Percentiles rank a stretch among this genome's conserved stretches.
These are phyloP conservation scores for Sphagnum contortum DNA, from an alignment of 225 moss, liverwort and hornwort species.

Conservation along the genomic window DNA sequence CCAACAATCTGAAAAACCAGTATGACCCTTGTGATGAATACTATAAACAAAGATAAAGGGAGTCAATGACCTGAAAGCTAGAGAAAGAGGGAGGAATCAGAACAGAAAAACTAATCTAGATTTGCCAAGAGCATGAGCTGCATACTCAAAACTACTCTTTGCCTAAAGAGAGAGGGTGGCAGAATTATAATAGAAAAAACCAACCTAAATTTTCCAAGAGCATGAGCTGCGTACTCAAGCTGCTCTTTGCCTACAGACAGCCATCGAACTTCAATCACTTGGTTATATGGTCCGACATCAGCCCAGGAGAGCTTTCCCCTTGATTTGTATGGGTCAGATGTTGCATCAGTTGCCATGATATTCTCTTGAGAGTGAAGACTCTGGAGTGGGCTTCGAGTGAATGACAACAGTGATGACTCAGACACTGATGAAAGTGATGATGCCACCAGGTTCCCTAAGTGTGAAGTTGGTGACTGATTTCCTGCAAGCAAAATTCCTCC, in stretches of 20 bases:
- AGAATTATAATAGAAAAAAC: neutral
- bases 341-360: constrained; percentile 50
- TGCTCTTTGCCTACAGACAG: constrained; percentile 74
- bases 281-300: constrained; percentile 58
- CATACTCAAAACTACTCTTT: no score
- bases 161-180: no score
- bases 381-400: constrained; percentile 30
- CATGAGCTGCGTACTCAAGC: constrained; percentile 66
- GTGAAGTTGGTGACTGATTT: constrained; percentile 23
- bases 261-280: constrained; percentile 63
- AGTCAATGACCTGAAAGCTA: no score
- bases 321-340: constrained; percentile 57
- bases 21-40: neutral
- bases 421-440: constrained; percentile 14
- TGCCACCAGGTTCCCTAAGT: constrained; percentile 15
- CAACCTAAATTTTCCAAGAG: constrained; percentile 65
- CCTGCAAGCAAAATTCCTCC: no score
- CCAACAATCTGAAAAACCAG: constrained; percentile 35
- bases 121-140: no score
- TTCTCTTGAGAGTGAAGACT: constrained; percentile 65
- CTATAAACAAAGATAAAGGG: neutral
- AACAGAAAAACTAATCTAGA: no score
- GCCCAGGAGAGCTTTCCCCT: constrained; percentile 77
- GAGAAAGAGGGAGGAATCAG: no score
- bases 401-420: constrained; percentile 24